Evolutionary conservation across 345 rosid species (phyloP).

Genomic region (Populus deltoides): DNA sequence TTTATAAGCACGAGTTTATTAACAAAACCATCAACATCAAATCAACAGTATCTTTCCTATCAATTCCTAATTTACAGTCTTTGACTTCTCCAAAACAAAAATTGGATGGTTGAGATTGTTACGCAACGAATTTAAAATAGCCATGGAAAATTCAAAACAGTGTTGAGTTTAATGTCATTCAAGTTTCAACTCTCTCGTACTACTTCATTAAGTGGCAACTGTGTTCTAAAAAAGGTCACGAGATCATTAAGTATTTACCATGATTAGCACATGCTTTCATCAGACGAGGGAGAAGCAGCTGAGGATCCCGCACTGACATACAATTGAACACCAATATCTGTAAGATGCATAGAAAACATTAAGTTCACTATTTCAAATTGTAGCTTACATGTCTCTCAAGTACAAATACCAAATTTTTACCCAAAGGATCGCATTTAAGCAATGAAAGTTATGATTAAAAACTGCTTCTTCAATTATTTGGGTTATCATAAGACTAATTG

Average conservation of each 20-base stretch:
- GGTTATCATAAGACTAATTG: neutral
- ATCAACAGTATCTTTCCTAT: neutral
- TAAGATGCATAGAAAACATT: neutral
- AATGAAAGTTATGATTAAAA: neutral
- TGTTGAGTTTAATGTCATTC: neutral
- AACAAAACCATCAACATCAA: slow-evolving; percentile 1
- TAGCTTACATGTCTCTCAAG: neutral
- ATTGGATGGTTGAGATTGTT: neutral
- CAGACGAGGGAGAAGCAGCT: slow-evolving; percentile 62
- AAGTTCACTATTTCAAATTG: slow-evolving; percentile 9
- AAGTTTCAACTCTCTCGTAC: slow-evolving; percentile 9
- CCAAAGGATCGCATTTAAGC: neutral
- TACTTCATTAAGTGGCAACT: neutral
- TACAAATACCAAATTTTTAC: neutral
- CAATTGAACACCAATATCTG: slow-evolving; percentile 95
- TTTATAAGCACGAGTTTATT: neutral
- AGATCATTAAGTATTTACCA: slow-evolving; percentile 37
- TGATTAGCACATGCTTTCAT: slow-evolving; percentile 47
- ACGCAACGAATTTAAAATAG: neutral
- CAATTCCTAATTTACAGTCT: neutral
- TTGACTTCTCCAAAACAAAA: neutral
- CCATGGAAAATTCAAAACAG: neutral
- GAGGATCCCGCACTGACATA: slow-evolving; percentile 88
- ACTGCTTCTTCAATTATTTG: neutral
- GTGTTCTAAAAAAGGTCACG: neutral